Conservation (phyloP, 805 yeast genomes). For the Yamadazyma takamatsuzukensis region DNA sequence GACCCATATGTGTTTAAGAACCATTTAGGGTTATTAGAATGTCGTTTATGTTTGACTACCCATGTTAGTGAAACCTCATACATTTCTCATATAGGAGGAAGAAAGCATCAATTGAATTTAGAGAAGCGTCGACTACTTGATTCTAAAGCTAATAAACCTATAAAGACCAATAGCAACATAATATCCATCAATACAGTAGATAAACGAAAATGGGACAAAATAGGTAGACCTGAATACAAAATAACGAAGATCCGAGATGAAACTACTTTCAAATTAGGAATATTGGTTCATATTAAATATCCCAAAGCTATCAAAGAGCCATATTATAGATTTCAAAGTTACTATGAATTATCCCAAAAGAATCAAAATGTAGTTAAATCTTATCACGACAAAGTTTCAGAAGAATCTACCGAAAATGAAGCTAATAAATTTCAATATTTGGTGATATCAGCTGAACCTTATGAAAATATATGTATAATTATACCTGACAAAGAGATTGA, state of each 20-base stretch:
- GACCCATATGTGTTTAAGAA: constrained; percentile 86
- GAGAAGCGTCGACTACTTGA: constrained; percentile 49
- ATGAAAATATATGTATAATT: constrained; percentile 73
- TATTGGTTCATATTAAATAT: constrained; percentile 58
- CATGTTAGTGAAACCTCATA: constrained; percentile 81
- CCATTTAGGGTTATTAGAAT: constrained; percentile 80
- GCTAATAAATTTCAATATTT: constrained; percentile 58
- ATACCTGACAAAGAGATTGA: constrained; percentile 48
- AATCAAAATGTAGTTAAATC: constrained; percentile 37
- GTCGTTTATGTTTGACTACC: constrained; percentile 77
- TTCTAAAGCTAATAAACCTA: constrained; percentile 26
- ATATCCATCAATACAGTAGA: constrained; percentile 34
- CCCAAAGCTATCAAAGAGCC: constrained; percentile 54
- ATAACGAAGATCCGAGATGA: constrained; percentile 68
- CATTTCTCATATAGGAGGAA: constrained; percentile 79
- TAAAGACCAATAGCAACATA: constrained; percentile 14
- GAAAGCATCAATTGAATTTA: constrained; percentile 73
- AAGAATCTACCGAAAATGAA: constrained; percentile 16
- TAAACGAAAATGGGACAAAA: constrained; percentile 50
- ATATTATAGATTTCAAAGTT: constrained; percentile 70
- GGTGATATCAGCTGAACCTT: constrained; percentile 86
- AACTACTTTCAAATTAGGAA: constrained; percentile 54
- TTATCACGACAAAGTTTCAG: constrained; percentile 13
- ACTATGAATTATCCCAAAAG: constrained; percentile 53
- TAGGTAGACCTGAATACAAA: constrained; percentile 72